Evolutionary conservation across 805 yeast species (phyloP).

Genomic region (Candida koratica): DNA sequence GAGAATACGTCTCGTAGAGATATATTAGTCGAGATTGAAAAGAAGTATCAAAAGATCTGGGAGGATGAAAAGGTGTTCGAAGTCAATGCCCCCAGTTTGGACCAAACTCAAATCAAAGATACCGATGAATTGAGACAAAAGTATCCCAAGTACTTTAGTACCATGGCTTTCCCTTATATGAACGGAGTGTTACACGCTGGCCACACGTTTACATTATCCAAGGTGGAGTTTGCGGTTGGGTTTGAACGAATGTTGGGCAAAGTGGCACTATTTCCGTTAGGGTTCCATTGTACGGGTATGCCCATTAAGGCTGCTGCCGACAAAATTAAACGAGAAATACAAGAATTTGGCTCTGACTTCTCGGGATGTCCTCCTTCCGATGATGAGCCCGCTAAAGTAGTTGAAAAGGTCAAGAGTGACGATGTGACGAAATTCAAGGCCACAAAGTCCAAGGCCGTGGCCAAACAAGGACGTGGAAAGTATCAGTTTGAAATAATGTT

Average conservation of each 20-base stretch:
- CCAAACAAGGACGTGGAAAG: conserved; percentile 90
- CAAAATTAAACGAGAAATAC: conserved; percentile 88
- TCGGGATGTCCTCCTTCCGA: conserved; percentile 61
- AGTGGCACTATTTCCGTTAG: conserved; percentile 89
- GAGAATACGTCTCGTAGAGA: conserved; percentile 91
- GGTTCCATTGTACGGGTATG: conserved; percentile 99
- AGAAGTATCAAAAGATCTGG: conserved; percentile 86
- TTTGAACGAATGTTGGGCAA: conserved; percentile 94
- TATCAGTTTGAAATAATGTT: conserved; percentile 95
- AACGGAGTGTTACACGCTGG: conserved; percentile 98
- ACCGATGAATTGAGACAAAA: conserved; percentile 69
- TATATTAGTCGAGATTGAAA: conserved; percentile 82
- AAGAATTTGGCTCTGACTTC: conserved; percentile 82
- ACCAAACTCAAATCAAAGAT: conserved; percentile 47
- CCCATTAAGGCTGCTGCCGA: conserved; percentile 96
- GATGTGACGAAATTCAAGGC: conserved; percentile 91
- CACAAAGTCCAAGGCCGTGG: conserved; percentile 88
- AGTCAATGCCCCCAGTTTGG: conserved; percentile 77
- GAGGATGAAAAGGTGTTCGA: conserved; percentile 81
- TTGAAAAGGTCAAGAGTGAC: conserved; percentile 42
- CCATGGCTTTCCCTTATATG: conserved; percentile 99
- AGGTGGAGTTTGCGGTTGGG: conserved; percentile 88
- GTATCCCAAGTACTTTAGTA: conserved; percentile 82
- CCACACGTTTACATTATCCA: conserved; percentile 90
- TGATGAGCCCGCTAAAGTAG: conserved; percentile 54